Evolutionary conservation across 495 filamentous ascomycete species (phyloP), one percentile per base, ranked within the genome.

Genomic region (Venustampulla echinocandica): DNA sequence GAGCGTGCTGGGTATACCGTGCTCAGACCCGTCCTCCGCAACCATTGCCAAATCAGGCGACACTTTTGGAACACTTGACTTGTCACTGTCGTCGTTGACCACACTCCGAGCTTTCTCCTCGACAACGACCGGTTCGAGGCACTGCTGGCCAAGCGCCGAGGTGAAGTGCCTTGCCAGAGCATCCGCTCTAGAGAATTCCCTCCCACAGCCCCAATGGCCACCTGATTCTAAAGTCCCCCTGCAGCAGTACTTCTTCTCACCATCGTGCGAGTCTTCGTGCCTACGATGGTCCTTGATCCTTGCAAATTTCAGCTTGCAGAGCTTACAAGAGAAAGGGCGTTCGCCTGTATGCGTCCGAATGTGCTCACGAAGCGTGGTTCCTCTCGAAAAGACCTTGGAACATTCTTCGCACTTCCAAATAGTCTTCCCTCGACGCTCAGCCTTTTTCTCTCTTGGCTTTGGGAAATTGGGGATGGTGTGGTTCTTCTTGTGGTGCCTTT

Each of bases 321-420:
- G n/a, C 61, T 39, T 64, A 59, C 71, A 74, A 9, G 66, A 63
- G 52, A 67, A 71, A 2, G 66, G 66, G 9, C 67, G 61, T 49
- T 71, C 66, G 37, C 64, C 66, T n/a, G 55, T 63, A 53, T 72
- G 70, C 1, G 66, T 68, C 28, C 63, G 62, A 10, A 70, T 46
- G 50, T 72, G 69, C 2, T 61, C 65, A 23, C 64, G 59, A 2
- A 74, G 63, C 49, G 72, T 74, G 57, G 69, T 68, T n/a, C 64
- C 65, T 37, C 71, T 63, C 4, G 70, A 72, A 60, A 74, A 74
- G 33, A 58, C 58, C 50, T 72, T 74, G 28, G 60, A 54, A 51
- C 71, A 74, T 25, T 67, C 51, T 19, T 36, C 60, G 59, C 71
- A 74, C 27, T 61, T 54, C 57, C 67, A 73, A 24, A 60, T 70